phyloP scores from a whole-genome alignment of 2,329 filamentous ascomycete genomes.

The Cytospora piceicola region DNA sequence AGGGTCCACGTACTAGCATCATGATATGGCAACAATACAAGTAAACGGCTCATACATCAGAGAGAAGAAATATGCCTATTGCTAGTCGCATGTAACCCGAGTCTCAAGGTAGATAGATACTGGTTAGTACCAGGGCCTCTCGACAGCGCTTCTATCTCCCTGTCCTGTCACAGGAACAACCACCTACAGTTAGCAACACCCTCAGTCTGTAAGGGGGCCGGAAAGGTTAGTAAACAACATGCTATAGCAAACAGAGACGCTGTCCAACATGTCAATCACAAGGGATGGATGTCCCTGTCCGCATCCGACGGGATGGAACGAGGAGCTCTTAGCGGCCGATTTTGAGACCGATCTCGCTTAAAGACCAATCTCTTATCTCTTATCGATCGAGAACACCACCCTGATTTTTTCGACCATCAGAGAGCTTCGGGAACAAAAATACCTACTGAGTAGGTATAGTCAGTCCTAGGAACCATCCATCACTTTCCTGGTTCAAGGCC shows the following conservation, averaged over 20 bases:
- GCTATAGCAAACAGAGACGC: background rate
- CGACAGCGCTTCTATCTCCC: too few relatives aligned
- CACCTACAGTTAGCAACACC: too few relatives aligned
- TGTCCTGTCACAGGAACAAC: too few relatives aligned
- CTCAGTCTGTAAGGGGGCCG: background rate
- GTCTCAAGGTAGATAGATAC: too few relatives aligned
- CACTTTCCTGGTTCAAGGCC: background rate
- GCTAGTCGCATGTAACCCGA: background rate
- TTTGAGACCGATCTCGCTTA: background rate
- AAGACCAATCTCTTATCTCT: conserved; percentile 2
- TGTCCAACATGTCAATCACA: too few relatives aligned
- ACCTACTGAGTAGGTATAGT: too few relatives aligned
- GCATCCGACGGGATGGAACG: background rate
- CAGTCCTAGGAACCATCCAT: background rate
- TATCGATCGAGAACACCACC: conserved; percentile 10
- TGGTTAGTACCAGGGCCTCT: too few relatives aligned
- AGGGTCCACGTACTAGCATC: too few relatives aligned
- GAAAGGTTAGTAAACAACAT: background rate
- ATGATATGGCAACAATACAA: too few relatives aligned
- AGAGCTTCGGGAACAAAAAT: background rate
- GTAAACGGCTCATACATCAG: too few relatives aligned
- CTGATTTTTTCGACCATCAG: conserved; percentile 18
- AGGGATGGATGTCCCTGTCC: background rate
- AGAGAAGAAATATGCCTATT: too few relatives aligned
- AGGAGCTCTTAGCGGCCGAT: background rate